phyloP scores from a whole-genome alignment of 257 asterid genomes.

The Rehmannia glutinosa region DNA sequence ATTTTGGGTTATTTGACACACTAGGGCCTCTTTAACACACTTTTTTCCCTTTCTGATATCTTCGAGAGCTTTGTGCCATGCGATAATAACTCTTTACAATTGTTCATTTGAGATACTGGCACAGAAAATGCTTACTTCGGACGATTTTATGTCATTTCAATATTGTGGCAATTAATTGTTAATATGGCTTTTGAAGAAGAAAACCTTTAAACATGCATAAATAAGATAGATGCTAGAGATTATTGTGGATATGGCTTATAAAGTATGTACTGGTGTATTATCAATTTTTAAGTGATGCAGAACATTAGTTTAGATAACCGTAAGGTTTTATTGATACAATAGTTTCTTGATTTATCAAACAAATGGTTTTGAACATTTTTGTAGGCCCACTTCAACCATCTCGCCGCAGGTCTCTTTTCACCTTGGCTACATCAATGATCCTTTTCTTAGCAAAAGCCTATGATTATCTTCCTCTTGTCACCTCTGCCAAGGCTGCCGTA shows the following conservation, averaged over 20 bases:
- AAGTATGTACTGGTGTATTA: not conserved
- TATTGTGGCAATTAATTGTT: not conserved
- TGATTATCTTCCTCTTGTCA: slow-evolving; percentile 46
- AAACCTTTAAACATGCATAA: slow-evolving; percentile 1
- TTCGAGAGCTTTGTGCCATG: not conserved
- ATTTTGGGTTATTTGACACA: slow-evolving; percentile 7
- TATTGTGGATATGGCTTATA: not conserved
- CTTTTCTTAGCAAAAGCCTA: slow-evolving; percentile 64
- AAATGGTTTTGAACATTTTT: slow-evolving; percentile 18
- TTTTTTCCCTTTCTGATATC: not conserved
- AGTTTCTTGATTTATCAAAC: slow-evolving; percentile 2
- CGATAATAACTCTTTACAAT: not conserved
- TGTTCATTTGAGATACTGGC: not conserved
- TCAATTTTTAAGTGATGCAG: not conserved
- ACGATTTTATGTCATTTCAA: slow-evolving; percentile 5
- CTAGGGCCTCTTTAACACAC: not conserved
- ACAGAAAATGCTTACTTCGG: slow-evolving; percentile 7
- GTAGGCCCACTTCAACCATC: slow-evolving; percentile 68
- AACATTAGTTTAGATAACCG: not conserved
- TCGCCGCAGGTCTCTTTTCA: slow-evolving; percentile 65
- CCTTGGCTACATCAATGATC: slow-evolving; percentile 71
- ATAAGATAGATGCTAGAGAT: not conserved
- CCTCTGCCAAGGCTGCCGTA: slow-evolving; percentile 54
- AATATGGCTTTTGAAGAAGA: slow-evolving; percentile 8
- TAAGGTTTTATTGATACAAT: not conserved